A percentile compares a stretch with the other conserved stretches of the same genome.
phyloP scores from a whole-genome alignment of 2,329 filamentous ascomycete species.

The Venturia effusa region DNA sequence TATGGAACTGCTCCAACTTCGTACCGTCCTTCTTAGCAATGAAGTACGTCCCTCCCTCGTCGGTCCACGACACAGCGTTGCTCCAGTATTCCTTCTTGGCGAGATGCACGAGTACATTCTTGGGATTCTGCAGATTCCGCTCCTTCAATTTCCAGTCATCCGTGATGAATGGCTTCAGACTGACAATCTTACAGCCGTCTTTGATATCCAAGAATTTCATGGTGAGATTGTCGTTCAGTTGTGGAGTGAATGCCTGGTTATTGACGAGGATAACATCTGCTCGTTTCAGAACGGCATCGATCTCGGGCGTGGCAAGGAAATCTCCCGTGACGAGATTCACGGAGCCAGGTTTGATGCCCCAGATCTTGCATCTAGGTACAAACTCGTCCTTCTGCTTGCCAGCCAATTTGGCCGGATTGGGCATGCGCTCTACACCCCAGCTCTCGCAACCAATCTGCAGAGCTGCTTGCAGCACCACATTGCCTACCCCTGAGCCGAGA shows the following conservation, averaged over 20 bases:
- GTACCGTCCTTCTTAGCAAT: constrained; percentile 68
- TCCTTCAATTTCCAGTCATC: constrained; percentile 63
- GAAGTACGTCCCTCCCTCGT: constrained; percentile 73
- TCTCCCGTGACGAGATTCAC: constrained; percentile 76
- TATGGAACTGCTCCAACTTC: constrained; percentile 39
- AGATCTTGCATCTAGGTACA: constrained; percentile 70
- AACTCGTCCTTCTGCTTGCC: constrained; percentile 76
- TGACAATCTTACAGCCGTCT: constrained; percentile 79
- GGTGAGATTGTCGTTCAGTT: constrained; percentile 73
- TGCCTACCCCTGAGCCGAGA: constrained; percentile 89
- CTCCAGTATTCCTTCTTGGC: constrained; percentile 63
- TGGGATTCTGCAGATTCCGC: constrained; percentile 68
- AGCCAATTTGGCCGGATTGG: constrained; percentile 74
- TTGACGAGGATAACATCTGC: constrained; percentile 97
- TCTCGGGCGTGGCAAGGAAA: constrained; percentile 63
- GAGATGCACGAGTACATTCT: constrained; percentile 56
- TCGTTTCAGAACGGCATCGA: constrained; percentile 62
- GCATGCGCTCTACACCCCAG: constrained; percentile 96
- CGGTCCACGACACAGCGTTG: constrained; percentile 78
- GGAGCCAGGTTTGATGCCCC: constrained; percentile 72
- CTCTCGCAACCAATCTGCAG: constrained; percentile 88
- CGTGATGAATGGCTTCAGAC: constrained; percentile 82
- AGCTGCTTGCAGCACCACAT: constrained; percentile 88
- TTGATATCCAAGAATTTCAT: constrained; percentile 92
- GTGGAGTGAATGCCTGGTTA: constrained; percentile 89